Percentiles rank a stretch among this genome's conserved stretches.
Evolutionary conservation across 139 green algal species (phyloP).

Genomic region (Tetradesmus lagerheimii): DNA sequence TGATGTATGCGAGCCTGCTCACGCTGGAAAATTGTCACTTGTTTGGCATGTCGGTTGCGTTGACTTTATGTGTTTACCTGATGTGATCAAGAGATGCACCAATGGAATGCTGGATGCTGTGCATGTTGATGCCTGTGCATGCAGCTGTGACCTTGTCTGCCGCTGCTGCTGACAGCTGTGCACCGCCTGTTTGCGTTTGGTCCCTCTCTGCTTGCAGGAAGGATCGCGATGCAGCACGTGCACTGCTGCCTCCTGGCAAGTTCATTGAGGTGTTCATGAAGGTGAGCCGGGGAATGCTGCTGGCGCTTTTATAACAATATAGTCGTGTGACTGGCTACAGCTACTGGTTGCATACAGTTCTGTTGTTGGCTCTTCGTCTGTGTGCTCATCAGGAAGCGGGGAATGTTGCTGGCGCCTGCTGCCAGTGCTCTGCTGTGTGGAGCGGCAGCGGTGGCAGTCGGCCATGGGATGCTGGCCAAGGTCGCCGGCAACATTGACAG

Average conservation of each 20-base stretch:
- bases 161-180: neutral
- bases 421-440: too few species aligned
- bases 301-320: neutral
- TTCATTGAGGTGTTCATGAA: conserved; percentile 97
- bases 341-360: neutral
- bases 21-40: too few species aligned
- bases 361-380: neutral
- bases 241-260: conserved; percentile 66
- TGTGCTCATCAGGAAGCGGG: too few species aligned
- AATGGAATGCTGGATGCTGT: too few species aligned
- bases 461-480: too few species aligned
- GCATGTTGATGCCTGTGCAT: neutral
- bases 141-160: neutral
- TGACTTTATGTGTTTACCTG: too few species aligned
- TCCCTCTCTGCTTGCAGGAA: neutral
- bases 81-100: too few species aligned
- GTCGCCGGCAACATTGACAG: too few species aligned
- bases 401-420: too few species aligned
- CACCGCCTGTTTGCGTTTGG: neutral
- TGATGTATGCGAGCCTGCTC: neutral
- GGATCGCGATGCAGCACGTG: conserved; percentile 80
- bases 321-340: too few species aligned
- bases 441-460: too few species aligned
- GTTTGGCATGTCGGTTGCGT: too few species aligned
- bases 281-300: conserved; percentile 80